phyloP scores from a whole-genome alignment of 1,139 yeast species.

The Pichia sp. region DNA sequence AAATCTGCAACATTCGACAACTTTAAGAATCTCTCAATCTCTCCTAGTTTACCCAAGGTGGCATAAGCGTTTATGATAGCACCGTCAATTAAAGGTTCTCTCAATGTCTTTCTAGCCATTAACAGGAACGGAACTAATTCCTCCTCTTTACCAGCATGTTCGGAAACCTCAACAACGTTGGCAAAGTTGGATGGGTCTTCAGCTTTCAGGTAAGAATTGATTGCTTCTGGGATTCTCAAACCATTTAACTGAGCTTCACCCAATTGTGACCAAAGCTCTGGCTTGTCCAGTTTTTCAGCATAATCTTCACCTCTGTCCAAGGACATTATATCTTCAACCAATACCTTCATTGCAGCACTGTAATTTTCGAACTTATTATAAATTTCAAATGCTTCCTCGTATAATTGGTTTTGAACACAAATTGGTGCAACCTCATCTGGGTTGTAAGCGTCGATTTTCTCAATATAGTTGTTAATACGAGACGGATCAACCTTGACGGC shows the following conservation, averaged over 20 bases:
- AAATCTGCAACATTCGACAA: conserved; percentile 92
- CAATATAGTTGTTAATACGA: conserved; percentile 78
- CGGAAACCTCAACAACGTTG: conserved; percentile 91
- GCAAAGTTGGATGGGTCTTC: conserved; percentile 87
- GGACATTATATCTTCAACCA: conserved; percentile 89
- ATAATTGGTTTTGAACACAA: conserved; percentile 81
- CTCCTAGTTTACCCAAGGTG: conserved; percentile 65
- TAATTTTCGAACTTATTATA: conserved; percentile 81
- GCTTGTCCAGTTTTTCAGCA: conserved; percentile 82
- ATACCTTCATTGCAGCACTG: conserved; percentile 78
- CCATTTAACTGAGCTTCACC: conserved; percentile 97
- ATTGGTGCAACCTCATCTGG: conserved; percentile 92
- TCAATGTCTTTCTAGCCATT: conserved; percentile 91
- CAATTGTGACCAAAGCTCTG: conserved; percentile 90
- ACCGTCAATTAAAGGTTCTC: conserved; percentile 92
- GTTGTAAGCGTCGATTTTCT: conserved; percentile 85
- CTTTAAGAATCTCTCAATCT: conserved; percentile 77
- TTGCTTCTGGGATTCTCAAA: conserved; percentile 85
- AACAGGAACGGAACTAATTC: conserved; percentile 81
- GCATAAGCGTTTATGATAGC: conserved; percentile 88
- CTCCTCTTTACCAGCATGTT: conserved; percentile 93
- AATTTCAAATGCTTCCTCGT: conserved; percentile 93
- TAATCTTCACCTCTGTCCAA: conserved; percentile 92
- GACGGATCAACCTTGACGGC: conserved; percentile 93
- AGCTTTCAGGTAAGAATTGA: conserved; percentile 83